Evolutionary conservation across 164 flowering plant genomes (phyloP), one percentile per base, ranked within the genome.

Genomic region (Magnolia officinalis): DNA sequence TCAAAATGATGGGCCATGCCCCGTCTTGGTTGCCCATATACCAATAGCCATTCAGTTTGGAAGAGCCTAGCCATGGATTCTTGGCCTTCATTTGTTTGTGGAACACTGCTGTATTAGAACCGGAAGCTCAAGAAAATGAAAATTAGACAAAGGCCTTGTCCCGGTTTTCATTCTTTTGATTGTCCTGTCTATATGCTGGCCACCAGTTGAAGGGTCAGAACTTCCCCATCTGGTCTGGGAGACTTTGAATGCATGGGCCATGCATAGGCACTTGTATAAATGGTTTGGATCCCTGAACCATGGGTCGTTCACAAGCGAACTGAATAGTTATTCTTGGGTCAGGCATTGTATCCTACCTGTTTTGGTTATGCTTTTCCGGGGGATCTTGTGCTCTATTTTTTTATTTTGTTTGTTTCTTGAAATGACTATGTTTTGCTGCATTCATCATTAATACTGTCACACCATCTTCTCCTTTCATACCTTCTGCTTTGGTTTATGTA

Each of bases 401-500:
- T 18, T 1, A 19, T 67, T 67, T 67, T 24, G 16, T 10, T 67
- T 67, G 19, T 67, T 67, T 37, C 45, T 37, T 37, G 45, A 37
- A 37, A 37, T 37, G 45, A 37, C 45, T 37, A 37, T 37, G 45
- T 29, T 67, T 10, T 4, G 21, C 19, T n/a, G 9, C 67, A 64
- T n/a, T 64, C 67, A 55, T 11, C 61, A 55, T 55, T 11, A n/a
- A 24, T 51, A 8, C 77, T 63, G 21, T 9, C 24, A n/a, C 2
- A 64, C 9, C 10, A 21, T 52, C 21, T 61, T 51, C n/a, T 72
- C 19, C 23, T 72, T 37, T 55, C 24, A 59, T 55, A 31, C 49
- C 59, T 70, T 50, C 9, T 76, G n/a, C 55, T 66, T 72, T 70
- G 63, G 77, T 31, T 49, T 31, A 76, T 77, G 77, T 75, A 26